Conservation (phyloP, 192 early-diverging fungal genomes). For the Lobulomyces angularis region DNA sequence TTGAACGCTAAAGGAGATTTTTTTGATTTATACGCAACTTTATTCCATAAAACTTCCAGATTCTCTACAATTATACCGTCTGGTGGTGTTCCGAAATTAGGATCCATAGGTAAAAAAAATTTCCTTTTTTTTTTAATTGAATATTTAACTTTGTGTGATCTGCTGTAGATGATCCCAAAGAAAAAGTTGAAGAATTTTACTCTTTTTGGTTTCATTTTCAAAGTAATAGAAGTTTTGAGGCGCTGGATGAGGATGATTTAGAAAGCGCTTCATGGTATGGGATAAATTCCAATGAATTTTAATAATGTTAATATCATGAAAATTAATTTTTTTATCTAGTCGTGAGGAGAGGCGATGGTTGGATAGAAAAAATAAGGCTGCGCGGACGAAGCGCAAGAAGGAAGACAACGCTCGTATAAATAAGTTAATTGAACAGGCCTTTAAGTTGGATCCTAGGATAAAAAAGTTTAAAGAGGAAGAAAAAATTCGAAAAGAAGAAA, state of each 20-base stretch:
- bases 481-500: slow-evolving; percentile 78
- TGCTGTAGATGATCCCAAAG: slow-evolving; percentile 41
- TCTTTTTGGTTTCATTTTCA: slow-evolving; percentile 72
- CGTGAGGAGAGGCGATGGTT: slow-evolving; percentile 94
- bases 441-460: slow-evolving; percentile 83
- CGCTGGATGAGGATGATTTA: slow-evolving; percentile 91
- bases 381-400: slow-evolving; percentile 87
- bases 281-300: background rate
- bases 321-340: slow-evolving; percentile 8
- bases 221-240: slow-evolving; percentile 97
- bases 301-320: slow-evolving; percentile 1
- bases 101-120: no score
- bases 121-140: no score
- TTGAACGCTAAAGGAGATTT: slow-evolving; percentile 60
- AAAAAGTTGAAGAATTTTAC: slow-evolving; percentile 63
- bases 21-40: slow-evolving; percentile 55
- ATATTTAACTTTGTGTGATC: no score
- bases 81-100: no score
- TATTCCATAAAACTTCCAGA: no score
- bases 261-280: slow-evolving; percentile 64
- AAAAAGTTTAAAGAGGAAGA: slow-evolving; percentile 78
- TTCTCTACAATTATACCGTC: no score
- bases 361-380: slow-evolving; percentile 90
- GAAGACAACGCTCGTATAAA: slow-evolving; percentile 86
- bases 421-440: slow-evolving; percentile 71